Conservation (phyloP, 2,329 filamentous ascomycete genomes). For the Xylariales sp. region DNA sequence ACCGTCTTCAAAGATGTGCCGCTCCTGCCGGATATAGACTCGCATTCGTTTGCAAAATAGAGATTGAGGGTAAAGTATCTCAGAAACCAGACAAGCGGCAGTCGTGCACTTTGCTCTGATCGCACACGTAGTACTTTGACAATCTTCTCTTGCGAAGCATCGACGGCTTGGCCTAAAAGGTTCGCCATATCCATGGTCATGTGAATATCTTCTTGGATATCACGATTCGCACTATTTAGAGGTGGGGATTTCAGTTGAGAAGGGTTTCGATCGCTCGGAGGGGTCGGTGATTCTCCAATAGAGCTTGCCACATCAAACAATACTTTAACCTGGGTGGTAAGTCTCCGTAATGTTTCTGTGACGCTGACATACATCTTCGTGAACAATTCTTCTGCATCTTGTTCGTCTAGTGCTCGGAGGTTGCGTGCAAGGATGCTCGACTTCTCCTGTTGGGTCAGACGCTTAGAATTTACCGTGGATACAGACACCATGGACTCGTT, state of each 20-base stretch:
- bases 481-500: conserved; percentile 88
- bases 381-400: conserved; percentile 86
- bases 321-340: conserved; percentile 93
- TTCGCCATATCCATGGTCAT: conserved; percentile 81
- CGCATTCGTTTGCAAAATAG: conserved; percentile 87
- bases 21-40: conserved; percentile 83
- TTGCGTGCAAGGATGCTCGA: conserved; percentile 90
- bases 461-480: conserved; percentile 78
- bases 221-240: conserved; percentile 61
- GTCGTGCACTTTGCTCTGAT: conserved; percentile 75
- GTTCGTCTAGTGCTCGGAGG: conserved; percentile 81
- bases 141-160: conserved; percentile 81
- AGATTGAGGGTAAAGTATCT: conserved; percentile 86
- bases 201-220: conserved; percentile 79
- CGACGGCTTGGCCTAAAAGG: conserved; percentile 81
- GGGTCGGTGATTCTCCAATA: conserved; percentile 59
- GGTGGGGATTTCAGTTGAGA: conserved; percentile 60
- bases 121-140: conserved; percentile 81
- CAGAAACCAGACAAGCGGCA: conserved; percentile 77
- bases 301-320: conserved; percentile 93
- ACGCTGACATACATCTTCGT: conserved; percentile 86
- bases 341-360: conserved; percentile 84
- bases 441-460: conserved; percentile 85
- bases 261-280: conserved; percentile 58
- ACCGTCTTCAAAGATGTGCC: conserved; percentile 80